Base-by-base conservation (phyloP, 139 green algal species). In the Micractinium sp. region DNA sequence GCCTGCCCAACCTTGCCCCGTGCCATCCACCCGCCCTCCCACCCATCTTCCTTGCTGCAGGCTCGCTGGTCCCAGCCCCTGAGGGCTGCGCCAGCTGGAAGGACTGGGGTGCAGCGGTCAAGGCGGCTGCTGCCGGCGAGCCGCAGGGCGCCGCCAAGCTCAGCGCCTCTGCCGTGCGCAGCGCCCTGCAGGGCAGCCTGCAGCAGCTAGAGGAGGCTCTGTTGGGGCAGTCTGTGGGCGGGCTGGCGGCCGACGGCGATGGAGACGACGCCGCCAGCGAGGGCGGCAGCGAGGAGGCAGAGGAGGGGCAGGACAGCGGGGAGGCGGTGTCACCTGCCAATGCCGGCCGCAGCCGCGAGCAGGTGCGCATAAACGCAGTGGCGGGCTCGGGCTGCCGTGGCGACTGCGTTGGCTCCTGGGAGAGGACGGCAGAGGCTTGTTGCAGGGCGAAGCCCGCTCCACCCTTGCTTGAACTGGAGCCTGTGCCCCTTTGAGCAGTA, bases 21-120 rank as follows among this genome's bases (percentile, higher is more conserved):
- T 56, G 9, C 47, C 63, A 63, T 36, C 39, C 63, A 31, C 63
- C 63, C 14, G 7, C 20, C 63, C 63, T 71, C 74, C 74, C 33
- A 13, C 25, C 20, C 39, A 18, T 7, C 13, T 33, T 0, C 39
- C 39, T 38, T 0, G 3, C 23, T 33, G 23, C 78, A 84, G 78
- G 41, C 27, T 35, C 66, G 2, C 82, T 79, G 22, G 83, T 80
- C 2, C n/a, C 39, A 15, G 35, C 83, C 29, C 83, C 83, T 0
- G 74, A 63, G 15, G 61, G n/a, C 41, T 39, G 20, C 20, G 75
- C 18, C 3, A 38, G 60, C 74, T 92, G 89, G 89, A 91, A 91
- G 47, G 56, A 53, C 2, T 92, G 89, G 89, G 33, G 23, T 20
- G 47, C 78, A 0, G 84, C 69, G 14, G 84, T 92, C 19, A 69